Conservation (phyloP, 768 basidiomycete genomes). For the Trametes gibbosa region DNA sequence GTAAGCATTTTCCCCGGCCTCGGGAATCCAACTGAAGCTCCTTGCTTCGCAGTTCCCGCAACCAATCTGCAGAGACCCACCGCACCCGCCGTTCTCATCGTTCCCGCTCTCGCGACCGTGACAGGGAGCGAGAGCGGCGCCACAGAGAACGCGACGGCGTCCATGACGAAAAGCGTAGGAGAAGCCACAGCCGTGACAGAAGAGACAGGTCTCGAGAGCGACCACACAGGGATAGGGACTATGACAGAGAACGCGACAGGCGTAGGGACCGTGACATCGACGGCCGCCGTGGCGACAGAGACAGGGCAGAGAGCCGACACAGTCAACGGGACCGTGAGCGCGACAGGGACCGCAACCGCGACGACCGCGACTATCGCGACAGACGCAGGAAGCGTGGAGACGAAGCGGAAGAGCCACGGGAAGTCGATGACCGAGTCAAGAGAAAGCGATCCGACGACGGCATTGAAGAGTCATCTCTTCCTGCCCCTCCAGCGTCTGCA, state of each 20-base stretch:
- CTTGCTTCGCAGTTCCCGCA: conserved; percentile 48
- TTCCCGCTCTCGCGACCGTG: conserved; percentile 64
- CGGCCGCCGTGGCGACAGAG: conserved; percentile 42
- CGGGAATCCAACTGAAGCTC: conserved; percentile 1
- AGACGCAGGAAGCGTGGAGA: conserved; percentile 69
- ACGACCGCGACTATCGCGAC: conserved; percentile 47
- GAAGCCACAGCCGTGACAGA: conserved; percentile 56
- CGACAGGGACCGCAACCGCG: conserved; percentile 26
- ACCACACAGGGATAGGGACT: conserved; percentile 41
- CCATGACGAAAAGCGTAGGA: conserved; percentile 54
- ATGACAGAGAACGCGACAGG: conserved; percentile 49
- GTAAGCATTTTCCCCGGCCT: conserved; percentile 25
- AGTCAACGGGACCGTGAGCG: conserved; percentile 52
- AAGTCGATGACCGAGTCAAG: conserved; percentile 55
- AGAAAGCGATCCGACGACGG: conserved; percentile 61
- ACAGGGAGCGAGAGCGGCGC: conserved; percentile 42
- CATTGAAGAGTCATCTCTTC: conserved; percentile 42
- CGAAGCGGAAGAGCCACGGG: conserved; percentile 46
- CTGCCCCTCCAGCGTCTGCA: conserved; percentile 47
- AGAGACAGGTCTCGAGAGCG: conserved; percentile 42
- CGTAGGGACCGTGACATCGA: conserved; percentile 49
- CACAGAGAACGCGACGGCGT: conserved; percentile 52
- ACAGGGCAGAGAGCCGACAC: conserved; percentile 45
- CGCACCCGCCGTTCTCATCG: conserved; percentile 70
- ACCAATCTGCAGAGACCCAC: conserved; percentile 75